Conservation (phyloP, 192 early-diverging fungal species). For the Coemansia sp. region DNA sequence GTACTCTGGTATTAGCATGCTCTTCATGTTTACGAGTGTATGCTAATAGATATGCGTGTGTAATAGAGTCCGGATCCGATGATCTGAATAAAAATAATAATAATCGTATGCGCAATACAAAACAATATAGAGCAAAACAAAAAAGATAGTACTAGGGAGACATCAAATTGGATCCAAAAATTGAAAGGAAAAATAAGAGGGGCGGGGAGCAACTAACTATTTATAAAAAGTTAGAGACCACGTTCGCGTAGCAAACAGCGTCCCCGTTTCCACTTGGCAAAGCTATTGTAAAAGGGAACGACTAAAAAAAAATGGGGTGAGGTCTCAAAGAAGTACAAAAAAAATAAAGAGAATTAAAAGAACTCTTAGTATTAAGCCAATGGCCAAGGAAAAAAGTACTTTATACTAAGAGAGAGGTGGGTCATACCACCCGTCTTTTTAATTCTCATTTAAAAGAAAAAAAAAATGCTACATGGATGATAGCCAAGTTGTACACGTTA, state of each 20-base stretch:
- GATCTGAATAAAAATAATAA: conserved; percentile 9
- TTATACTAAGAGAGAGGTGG: background rate
- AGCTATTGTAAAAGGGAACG: background rate
- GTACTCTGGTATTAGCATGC: conserved; percentile 75
- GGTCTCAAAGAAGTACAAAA: background rate
- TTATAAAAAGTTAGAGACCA: background rate
- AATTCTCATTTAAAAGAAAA: background rate
- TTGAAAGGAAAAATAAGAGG: conserved; percentile 12
- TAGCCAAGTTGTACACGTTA: background rate
- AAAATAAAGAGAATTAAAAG: background rate
- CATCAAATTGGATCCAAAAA: conserved; percentile 2
- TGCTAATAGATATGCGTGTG: background rate
- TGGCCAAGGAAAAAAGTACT: background rate
- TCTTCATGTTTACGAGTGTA: conserved; percentile 31
- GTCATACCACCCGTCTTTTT: background rate
- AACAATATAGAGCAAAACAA: conserved; percentile 1
- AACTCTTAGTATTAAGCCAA: background rate
- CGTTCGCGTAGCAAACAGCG: background rate
- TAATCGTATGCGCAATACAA: conserved; percentile 4
- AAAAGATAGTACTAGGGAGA: conserved; percentile 15
- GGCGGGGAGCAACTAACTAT: background rate
- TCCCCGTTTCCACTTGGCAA: too few relatives aligned
- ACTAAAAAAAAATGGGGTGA: background rate
- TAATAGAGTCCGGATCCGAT: background rate
- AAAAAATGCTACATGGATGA: background rate